Percentiles rank a stretch among this genome's conserved stretches.
phyloP scores from a whole-genome alignment of 805 yeast species.

The Ogataea nonfermentans region DNA sequence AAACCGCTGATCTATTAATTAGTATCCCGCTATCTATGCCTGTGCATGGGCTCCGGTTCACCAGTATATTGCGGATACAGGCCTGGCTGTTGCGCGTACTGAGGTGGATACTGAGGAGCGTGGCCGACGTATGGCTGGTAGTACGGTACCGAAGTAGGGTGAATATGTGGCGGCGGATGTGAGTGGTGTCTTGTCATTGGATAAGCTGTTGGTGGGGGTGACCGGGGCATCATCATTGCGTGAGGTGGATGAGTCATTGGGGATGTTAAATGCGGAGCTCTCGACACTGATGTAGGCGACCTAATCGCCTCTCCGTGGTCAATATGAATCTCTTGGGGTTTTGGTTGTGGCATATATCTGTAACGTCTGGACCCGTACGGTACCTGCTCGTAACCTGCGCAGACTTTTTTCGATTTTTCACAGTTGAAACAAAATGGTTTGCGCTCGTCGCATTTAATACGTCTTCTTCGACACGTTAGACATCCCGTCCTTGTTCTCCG shows the following conservation, averaged over 20 bases:
- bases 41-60: not conserved
- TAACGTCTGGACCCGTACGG: slow-evolving; percentile 31
- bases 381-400: slow-evolving; percentile 62
- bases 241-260: slow-evolving; percentile 3
- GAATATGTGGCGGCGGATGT: slow-evolving; percentile 6
- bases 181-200: slow-evolving; percentile 8
- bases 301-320: slow-evolving; percentile 14
- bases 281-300: slow-evolving; percentile 7
- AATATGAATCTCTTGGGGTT: slow-evolving; percentile 20
- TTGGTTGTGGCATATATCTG: slow-evolving; percentile 26
- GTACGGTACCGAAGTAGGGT: not conserved
- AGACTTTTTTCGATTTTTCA: slow-evolving; percentile 58
- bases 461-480: slow-evolving; percentile 65
- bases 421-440: slow-evolving; percentile 70
- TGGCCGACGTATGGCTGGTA: slow-evolving; percentile 7
- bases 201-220: slow-evolving; percentile 5
- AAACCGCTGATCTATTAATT: not conserved
- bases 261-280: not conserved
- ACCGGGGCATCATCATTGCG: slow-evolving; percentile 7
- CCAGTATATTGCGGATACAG: slow-evolving; percentile 4
- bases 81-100: slow-evolving; percentile 7
- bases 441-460: slow-evolving; percentile 75
- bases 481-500: slow-evolving; percentile 75
- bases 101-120: slow-evolving; percentile 9
- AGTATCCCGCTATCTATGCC: not conserved